Evolutionary conservation across 208 protist genomes (phyloP).

Genomic region (Kentomonas sorsogonicus): DNA sequence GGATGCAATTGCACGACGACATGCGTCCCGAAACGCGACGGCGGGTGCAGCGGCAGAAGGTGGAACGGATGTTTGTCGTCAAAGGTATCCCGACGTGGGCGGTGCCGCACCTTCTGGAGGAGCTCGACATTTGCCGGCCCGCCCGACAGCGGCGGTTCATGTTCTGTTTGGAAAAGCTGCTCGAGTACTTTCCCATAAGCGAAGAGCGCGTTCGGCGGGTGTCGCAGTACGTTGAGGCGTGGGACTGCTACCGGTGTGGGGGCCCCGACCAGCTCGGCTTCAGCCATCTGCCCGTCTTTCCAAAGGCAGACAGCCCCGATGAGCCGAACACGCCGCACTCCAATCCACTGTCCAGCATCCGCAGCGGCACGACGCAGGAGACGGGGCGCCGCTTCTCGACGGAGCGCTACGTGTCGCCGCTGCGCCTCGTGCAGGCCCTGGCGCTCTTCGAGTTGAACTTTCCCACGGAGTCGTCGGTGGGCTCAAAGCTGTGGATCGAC

Average conservation of each 20-base stretch:
- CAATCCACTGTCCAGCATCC: background rate
- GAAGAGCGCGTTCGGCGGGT: slow-evolving; percentile 43
- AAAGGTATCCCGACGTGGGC: slow-evolving; percentile 65
- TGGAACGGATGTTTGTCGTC: slow-evolving; percentile 42
- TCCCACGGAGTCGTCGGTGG: slow-evolving; percentile 63
- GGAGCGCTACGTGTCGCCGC: slow-evolving; percentile 39
- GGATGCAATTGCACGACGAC: slow-evolving; percentile 51
- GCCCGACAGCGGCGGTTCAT: slow-evolving; percentile 61
- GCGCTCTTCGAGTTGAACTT: slow-evolving; percentile 68
- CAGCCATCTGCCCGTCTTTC: slow-evolving; percentile 44
- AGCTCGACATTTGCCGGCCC: slow-evolving; percentile 61
- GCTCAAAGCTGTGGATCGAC: slow-evolving; percentile 68
- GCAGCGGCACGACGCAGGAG: slow-evolving; percentile 2
- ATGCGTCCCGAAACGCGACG: slow-evolving; percentile 62
- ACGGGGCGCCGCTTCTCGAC: slow-evolving; percentile 37
- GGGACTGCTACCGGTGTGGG: slow-evolving; percentile 50
- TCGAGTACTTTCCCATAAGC: slow-evolving; percentile 57
- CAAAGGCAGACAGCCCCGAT: slow-evolving; percentile 7
- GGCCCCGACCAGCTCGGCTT: slow-evolving; percentile 51
- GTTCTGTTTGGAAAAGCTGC: slow-evolving; percentile 54
- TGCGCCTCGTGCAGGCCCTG: slow-evolving; percentile 65
- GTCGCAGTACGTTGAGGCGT: slow-evolving; percentile 57
- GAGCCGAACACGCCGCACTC: slow-evolving; percentile 16
- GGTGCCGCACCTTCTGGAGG: slow-evolving; percentile 72
- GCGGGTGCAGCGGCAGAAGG: slow-evolving; percentile 50